Evolutionary conservation across 495 filamentous ascomycete genomes (phyloP).

Genomic region (Neurospora sp.): DNA sequence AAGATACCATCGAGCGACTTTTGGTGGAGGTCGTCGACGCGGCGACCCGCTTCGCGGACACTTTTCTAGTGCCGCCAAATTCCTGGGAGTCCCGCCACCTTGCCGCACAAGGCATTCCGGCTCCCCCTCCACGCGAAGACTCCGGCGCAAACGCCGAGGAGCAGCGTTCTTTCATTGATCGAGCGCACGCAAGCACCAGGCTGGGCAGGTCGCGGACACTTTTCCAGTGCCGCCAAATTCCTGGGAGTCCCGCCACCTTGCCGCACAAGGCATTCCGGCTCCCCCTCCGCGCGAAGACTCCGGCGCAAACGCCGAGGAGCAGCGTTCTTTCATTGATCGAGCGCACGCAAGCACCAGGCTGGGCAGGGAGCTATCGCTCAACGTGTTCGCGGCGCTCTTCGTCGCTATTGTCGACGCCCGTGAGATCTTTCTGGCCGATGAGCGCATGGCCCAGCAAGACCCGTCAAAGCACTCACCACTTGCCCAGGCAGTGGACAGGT

Average conservation of each 20-base stretch:
- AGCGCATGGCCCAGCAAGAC: background rate
- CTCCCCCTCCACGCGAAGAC: background rate
- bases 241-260: background rate
- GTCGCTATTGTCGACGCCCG: background rate
- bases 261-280: background rate
- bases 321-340: background rate
- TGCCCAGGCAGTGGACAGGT: background rate
- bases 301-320: background rate
- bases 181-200: background rate
- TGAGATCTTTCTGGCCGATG: background rate
- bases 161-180: background rate
- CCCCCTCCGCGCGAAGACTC: background rate
- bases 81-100: background rate
- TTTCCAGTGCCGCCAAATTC: background rate
- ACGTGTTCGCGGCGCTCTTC: background rate
- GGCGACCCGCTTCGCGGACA: background rate
- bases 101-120: background rate
- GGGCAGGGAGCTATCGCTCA: background rate
- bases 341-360: background rate
- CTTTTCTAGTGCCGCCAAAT: background rate
- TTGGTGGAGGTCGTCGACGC: background rate
- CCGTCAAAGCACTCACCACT: background rate
- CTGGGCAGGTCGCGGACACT: background rate
- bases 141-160: background rate
- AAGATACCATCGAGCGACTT: background rate